A percentile compares a stretch with the other conserved stretches of the same genome.
phyloP scores from a whole-genome alignment of 2,329 filamentous ascomycete species.

The Ophiocordyceps camponoti-leonardi region DNA sequence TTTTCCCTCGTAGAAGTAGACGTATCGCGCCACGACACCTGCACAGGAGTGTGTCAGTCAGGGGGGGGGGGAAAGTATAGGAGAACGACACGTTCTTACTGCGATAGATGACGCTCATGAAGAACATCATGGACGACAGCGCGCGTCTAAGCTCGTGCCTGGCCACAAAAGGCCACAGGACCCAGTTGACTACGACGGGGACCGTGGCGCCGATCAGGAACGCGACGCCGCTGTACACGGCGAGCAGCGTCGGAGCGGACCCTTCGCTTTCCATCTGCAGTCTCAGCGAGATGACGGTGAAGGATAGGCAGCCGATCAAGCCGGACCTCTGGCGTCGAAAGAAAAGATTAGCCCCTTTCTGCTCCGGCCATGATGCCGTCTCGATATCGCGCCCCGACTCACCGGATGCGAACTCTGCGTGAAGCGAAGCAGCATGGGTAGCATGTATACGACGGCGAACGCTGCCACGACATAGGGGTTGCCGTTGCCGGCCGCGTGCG shows the following conservation, averaged over 20 bases:
- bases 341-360: not conserved
- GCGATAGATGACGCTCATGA: conserved; percentile 39
- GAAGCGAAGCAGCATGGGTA: conserved; percentile 41
- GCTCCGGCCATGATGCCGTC: too few relatives aligned
- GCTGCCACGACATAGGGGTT: conserved; percentile 37
- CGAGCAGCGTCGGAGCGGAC: conserved; percentile 20
- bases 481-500: conserved; percentile 30
- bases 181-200: conserved; percentile 38
- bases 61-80: too few relatives aligned
- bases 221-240: conserved; percentile 28
- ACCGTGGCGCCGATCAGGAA: conserved; percentile 36
- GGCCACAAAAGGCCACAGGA: conserved; percentile 44
- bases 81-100: conserved; percentile 12
- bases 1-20: conserved; percentile 38
- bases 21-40: conserved; percentile 36
- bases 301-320: conserved; percentile 38
- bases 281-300: conserved; percentile 33
- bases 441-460: conserved; percentile 37
- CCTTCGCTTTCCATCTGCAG: conserved; percentile 14
- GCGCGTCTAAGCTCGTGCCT: conserved; percentile 39
- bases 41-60: not conserved
- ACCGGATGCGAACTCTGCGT: conserved; percentile 36
- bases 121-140: conserved; percentile 37
- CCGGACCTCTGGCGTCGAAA: conserved; percentile 27
- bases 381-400: conserved; percentile 5